A percentile compares a stretch with the other conserved stretches of the same genome.
phyloP scores from a whole-genome alignment of 75 land plant genomes.

The Sequoia sempervirens region DNA sequence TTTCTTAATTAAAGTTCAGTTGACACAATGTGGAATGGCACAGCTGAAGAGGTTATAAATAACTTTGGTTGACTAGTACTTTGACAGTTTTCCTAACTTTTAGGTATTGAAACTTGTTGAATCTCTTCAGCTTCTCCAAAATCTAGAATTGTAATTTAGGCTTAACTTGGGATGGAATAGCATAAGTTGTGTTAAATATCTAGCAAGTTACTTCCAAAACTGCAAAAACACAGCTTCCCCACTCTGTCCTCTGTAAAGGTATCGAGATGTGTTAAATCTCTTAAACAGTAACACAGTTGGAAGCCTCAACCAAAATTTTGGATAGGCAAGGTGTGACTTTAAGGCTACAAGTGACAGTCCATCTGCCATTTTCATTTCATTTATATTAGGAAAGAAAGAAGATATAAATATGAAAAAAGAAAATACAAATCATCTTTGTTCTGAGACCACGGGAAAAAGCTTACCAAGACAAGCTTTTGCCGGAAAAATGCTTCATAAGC shows the following conservation, averaged over 20 bases:
- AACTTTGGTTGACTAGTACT: background rate
- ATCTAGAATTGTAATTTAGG: background rate
- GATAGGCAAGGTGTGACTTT: background rate
- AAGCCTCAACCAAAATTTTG: background rate
- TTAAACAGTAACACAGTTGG: background rate
- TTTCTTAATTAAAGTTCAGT: too few species aligned
- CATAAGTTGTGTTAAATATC: background rate
- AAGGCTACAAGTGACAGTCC: background rate
- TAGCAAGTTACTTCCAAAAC: background rate
- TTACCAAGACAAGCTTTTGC: constrained; percentile 40
- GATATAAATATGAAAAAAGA: background rate
- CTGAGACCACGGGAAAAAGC: constrained; percentile 7
- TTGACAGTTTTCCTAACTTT: background rate
- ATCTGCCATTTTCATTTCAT: background rate
- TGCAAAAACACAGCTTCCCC: background rate
- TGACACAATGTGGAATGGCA: background rate
- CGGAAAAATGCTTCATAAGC: constrained; percentile 38
- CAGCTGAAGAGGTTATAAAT: background rate
- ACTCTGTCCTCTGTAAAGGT: background rate
- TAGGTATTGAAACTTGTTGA: background rate
- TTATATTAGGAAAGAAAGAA: background rate
- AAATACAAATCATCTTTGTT: background rate
- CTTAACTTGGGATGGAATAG: too few species aligned
- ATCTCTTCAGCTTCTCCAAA: background rate
- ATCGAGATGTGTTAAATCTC: background rate